phyloP scores from a whole-genome alignment of 2,329 filamentous ascomycete species.

The Beauveria varroae region DNA sequence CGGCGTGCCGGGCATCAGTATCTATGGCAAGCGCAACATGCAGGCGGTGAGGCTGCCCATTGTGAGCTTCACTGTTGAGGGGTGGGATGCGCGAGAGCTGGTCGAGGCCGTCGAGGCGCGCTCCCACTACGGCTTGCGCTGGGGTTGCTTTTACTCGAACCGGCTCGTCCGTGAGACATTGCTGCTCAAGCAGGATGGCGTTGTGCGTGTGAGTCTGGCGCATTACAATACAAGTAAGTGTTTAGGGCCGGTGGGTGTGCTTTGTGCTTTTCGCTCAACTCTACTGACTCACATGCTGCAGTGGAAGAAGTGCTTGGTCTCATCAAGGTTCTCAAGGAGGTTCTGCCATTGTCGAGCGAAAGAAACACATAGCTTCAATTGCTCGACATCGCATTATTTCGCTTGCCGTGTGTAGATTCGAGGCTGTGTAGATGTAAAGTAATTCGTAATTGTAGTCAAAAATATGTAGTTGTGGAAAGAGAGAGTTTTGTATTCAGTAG shows the following conservation, averaged over 20 bases:
- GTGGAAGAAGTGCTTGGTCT: conserved; percentile 10
- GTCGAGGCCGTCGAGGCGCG: conserved; percentile 55
- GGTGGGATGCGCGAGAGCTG: conserved; percentile 46
- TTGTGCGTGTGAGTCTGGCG: conserved; percentile 62
- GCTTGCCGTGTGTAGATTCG: background rate
- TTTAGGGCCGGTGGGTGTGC: background rate
- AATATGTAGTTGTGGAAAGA: too few relatives aligned
- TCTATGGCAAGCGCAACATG: conserved; percentile 48
- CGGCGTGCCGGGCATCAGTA: conserved; percentile 41
- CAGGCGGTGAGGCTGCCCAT: conserved; percentile 49
- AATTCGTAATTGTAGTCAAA: background rate
- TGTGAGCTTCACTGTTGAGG: conserved; percentile 58
- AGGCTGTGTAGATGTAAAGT: background rate
- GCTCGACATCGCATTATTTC: background rate
- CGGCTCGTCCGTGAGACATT: conserved; percentile 53
- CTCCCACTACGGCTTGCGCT: conserved; percentile 54
- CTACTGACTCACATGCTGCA: conserved; percentile 12
- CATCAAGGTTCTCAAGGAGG: conserved; percentile 4
- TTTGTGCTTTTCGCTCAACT: too few relatives aligned
- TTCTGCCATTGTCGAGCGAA: conserved; percentile 1
- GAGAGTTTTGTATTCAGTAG: background rate
- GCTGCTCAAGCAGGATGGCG: conserved; percentile 47
- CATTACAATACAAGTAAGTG: conserved; percentile 63
- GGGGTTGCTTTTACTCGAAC: conserved; percentile 63
- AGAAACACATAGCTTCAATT: background rate